Conservation (phyloP, 192 early-diverging fungal species). For the Coemansia aciculifera region DNA sequence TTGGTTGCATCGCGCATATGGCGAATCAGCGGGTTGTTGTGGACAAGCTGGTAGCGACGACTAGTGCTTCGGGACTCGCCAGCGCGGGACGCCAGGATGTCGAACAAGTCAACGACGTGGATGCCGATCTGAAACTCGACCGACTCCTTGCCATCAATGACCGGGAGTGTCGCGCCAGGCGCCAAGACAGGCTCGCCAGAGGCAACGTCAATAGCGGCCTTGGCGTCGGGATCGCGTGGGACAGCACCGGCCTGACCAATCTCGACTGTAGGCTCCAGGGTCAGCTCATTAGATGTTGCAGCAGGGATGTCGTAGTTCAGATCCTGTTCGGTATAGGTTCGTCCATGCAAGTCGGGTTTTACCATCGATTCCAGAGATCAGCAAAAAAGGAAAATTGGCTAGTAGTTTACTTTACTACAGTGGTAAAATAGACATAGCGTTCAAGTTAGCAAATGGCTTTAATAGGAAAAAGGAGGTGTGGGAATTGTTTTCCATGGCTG, state of each 20-base stretch:
- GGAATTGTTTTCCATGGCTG: neutral
- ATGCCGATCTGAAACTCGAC: constrained; percentile 68
- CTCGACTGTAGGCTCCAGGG: neutral
- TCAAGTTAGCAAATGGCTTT: neutral
- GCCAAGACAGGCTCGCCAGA: constrained; percentile 19
- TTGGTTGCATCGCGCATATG: constrained; percentile 46
- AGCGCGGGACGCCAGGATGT: constrained; percentile 56
- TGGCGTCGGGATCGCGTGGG: neutral
- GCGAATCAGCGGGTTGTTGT: constrained; percentile 40
- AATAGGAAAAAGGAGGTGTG: neutral
- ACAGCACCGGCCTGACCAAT: neutral
- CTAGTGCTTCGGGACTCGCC: constrained; percentile 12
- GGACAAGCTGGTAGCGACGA: constrained; percentile 46
- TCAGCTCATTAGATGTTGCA: neutral
- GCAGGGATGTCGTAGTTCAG: constrained; percentile 22
- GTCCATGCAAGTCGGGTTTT: constrained; percentile 42
- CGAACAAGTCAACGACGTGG: constrained; percentile 80
- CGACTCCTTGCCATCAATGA: constrained; percentile 63
- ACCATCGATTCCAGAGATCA: constrained; percentile 33
- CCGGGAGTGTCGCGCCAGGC: constrained; percentile 14
- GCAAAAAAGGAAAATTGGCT: neutral
- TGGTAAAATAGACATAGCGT: neutral
- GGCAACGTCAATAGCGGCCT: constrained; percentile 1
- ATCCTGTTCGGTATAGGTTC: constrained; percentile 50
- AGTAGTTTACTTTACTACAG: neutral